Percentiles rank a stretch among this genome's conserved stretches.
Conservation (phyloP, 2,329 filamentous ascomycete genomes). For the Cordyceps tenuipes region DNA sequence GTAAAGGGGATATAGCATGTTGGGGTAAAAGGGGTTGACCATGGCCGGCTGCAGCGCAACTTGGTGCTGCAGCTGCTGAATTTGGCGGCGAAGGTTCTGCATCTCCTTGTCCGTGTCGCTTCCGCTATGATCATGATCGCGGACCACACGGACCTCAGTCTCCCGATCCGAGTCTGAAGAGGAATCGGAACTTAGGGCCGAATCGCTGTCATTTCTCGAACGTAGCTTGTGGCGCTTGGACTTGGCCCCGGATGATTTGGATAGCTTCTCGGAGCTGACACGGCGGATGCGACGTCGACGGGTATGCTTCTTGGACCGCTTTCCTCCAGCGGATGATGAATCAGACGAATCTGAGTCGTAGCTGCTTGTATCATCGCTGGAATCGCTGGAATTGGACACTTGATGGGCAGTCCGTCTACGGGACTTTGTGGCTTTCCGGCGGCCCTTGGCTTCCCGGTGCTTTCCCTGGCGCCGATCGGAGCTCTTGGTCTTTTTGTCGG, state of each 20-base stretch:
- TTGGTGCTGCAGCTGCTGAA: conserved; percentile 23
- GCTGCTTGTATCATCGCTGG: not conserved
- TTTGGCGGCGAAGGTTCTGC: conserved; percentile 20
- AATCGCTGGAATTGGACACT: conserved; percentile 1
- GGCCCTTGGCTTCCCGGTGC: not conserved
- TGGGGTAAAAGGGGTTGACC: not conserved
- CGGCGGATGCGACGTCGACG: conserved; percentile 1
- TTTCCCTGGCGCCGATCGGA: not conserved
- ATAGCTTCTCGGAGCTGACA: not conserved
- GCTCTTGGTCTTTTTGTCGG: conserved; percentile 1
- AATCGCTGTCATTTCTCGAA: conserved; percentile 14
- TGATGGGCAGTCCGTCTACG: not conserved
- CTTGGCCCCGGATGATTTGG: not conserved
- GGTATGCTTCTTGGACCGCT: not conserved
- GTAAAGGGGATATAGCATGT: not conserved
- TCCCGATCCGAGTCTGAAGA: conserved; percentile 18
- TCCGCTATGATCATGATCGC: conserved; percentile 15
- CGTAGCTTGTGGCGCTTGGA: conserved; percentile 1
- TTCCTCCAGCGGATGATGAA: not conserved
- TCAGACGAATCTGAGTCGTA: conserved; percentile 7
- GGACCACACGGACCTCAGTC: conserved; percentile 12
- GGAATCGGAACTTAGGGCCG: conserved; percentile 19
- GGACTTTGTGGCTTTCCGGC: not conserved
- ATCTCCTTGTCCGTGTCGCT: conserved; percentile 2
- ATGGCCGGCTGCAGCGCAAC: conserved; percentile 17